phyloP scores from a whole-genome alignment of 2,329 filamentous ascomycete species.

The Aspergillus terreus region DNA sequence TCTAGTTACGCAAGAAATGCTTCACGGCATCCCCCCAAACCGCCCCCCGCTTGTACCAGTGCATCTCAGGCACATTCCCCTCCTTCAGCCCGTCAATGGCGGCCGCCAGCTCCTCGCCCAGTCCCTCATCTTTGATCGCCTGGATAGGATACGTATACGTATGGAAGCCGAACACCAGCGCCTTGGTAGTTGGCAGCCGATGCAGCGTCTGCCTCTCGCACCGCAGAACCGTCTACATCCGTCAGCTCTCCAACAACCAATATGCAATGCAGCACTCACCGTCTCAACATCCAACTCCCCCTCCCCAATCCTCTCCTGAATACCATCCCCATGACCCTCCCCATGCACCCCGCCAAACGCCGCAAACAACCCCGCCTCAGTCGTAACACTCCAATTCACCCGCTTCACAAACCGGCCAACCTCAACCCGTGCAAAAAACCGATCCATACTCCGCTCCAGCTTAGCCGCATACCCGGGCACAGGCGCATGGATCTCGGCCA shows the following conservation, averaged over 20 bases:
- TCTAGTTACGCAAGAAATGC: conserved; percentile 40
- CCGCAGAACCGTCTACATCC: conserved; percentile 42
- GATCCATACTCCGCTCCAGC: conserved; percentile 58
- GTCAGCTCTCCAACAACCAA: too few relatives aligned
- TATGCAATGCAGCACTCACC: conserved; percentile 19
- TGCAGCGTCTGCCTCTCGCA: conserved; percentile 62
- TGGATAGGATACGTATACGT: conserved; percentile 58
- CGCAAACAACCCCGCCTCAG: conserved; percentile 37
- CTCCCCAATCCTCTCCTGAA: conserved; percentile 17
- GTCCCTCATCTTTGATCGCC: conserved; percentile 55
- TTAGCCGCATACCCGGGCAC: conserved; percentile 57
- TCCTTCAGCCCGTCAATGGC: conserved; percentile 58
- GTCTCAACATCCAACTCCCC: conserved; percentile 46
- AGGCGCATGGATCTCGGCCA: conserved; percentile 56
- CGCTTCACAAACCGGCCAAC: conserved; percentile 54
- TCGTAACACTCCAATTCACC: conserved; percentile 48
- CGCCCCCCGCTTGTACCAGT: conserved; percentile 55
- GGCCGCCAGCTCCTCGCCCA: conserved; percentile 49
- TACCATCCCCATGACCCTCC: neutral
- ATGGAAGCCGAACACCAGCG: conserved; percentile 60
- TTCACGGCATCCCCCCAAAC: conserved; percentile 56
- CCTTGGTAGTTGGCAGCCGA: conserved; percentile 51
- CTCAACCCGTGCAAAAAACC: conserved; percentile 55
- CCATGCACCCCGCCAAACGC: conserved; percentile 25
- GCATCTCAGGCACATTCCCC: conserved; percentile 57